Evolutionary conservation across 164 flowering plant genomes (phyloP), one percentile per base, ranked within the genome.

Genomic region (Nelumbo lutea): DNA sequence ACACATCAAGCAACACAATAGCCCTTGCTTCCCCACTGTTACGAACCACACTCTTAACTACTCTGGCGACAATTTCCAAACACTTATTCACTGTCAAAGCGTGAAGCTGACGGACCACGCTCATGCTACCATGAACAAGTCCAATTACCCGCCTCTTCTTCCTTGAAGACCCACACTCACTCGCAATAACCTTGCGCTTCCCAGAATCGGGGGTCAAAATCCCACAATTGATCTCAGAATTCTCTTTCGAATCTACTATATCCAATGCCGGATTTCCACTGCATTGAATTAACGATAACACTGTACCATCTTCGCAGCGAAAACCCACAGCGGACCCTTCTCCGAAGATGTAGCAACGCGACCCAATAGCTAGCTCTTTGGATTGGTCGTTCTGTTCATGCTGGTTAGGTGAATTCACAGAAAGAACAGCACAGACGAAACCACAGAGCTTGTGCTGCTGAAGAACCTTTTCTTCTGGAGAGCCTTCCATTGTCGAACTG

Each of bases 1-100:
- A 88, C 59, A 95, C 94, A 72, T 95, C 97, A 3, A 95, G 82
- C 55, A 95, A 67, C 66, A 90, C 78, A 51, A 85, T 87, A 59
- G 71, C 97, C 77, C 93, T 80, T 67, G 76, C 84, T 9, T 62
- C 75, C 39, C 67, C 74, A 44, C 42, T 53, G 11, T 57, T 79
- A 3, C 71, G 66, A 42, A 15, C 56, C 42, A 68, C 77, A 70
- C 78, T 80, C 40, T 65, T 61, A 46, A 86, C 68, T n/a, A 88
- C 78, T 2, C 87, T 82, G 1, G 90, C 81, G 5, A 51, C 68
- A 63, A 89, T 75, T 60, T 70, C 76, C 78, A 91, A 7, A 70
- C 97, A 91, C 77, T 81, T 87, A 68, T 79, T 78, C 42, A 15
- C 61, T 39, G 74, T 76, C 81, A 91, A 73, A 1, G 79, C 79